phyloP scores from a whole-genome alignment of 2,329 filamentous ascomycete species.

The Neonectria magnoliae region DNA sequence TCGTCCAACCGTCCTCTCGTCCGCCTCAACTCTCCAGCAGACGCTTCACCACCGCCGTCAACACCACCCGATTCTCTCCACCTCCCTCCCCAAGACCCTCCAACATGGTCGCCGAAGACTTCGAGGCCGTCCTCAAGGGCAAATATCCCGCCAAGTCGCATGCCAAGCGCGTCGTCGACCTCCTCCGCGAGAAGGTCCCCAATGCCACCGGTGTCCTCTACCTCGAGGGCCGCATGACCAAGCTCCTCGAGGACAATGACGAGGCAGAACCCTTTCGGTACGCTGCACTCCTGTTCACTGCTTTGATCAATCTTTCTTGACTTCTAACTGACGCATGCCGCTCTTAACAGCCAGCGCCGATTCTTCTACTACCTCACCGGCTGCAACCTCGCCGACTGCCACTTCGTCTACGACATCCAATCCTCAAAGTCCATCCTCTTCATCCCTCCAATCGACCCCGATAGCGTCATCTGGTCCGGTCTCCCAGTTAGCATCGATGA shows the following conservation, averaged over 20 bases:
- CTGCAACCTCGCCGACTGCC: constrained; percentile 81
- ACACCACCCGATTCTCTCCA: background rate
- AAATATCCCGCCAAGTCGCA: constrained; percentile 89
- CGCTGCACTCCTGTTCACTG: background rate
- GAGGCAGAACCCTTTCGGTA: constrained; percentile 83
- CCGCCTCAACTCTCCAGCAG: background rate
- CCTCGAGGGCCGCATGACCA: constrained; percentile 84
- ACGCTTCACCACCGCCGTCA: constrained; percentile 8
- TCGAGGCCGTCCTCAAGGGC: constrained; percentile 64
- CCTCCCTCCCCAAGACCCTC: constrained; percentile 3
- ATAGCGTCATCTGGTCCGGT: constrained; percentile 92
- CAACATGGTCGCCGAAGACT: constrained; percentile 54
- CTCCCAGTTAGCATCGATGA: constrained; percentile 81
- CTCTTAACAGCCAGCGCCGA: constrained; percentile 75
- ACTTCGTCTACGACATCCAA: constrained; percentile 82
- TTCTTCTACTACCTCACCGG: constrained; percentile 97
- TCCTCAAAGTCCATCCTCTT: constrained; percentile 82
- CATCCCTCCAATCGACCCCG: constrained; percentile 88
- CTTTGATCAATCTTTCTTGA: background rate
- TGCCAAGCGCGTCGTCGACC: constrained; percentile 82
- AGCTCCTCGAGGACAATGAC: constrained; percentile 90
- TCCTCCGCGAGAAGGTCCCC: constrained; percentile 74
- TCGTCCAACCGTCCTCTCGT: no score
- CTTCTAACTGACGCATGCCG: background rate
- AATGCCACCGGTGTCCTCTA: constrained; percentile 79